Conservation (phyloP, 2,329 filamentous ascomycete genomes). For the Penicillium psychrosexuale region DNA sequence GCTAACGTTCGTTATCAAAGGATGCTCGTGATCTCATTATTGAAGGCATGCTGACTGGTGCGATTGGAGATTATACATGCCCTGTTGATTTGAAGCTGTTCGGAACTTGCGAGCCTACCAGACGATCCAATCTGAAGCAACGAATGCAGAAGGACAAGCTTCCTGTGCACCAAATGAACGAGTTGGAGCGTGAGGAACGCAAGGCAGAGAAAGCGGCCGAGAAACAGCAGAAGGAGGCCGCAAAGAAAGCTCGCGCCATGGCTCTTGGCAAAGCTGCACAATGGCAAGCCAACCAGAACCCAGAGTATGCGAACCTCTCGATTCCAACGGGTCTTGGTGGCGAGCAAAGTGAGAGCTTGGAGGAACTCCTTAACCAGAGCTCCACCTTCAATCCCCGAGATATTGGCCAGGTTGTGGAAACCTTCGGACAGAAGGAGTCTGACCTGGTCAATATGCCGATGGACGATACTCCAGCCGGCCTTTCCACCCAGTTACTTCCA, state of each 20-base stretch:
- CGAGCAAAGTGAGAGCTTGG: constrained; percentile 47
- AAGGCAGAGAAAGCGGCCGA: constrained; percentile 50
- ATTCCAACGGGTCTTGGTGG: constrained; percentile 26
- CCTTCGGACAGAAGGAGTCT: constrained; percentile 68
- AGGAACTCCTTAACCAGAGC: constrained; percentile 64
- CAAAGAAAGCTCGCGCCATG: constrained; percentile 30
- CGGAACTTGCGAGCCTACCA: constrained; percentile 58
- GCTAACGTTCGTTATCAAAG: constrained; percentile 21
- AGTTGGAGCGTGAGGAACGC: constrained; percentile 52
- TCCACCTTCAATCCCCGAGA: constrained; percentile 66
- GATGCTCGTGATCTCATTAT: constrained; percentile 60
- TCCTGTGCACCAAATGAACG: constrained; percentile 52
- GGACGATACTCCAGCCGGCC: constrained; percentile 63
- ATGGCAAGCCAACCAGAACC: constrained; percentile 24
- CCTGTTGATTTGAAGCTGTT: constrained; percentile 68
- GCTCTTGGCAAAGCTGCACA: constrained; percentile 25
- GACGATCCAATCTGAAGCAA: constrained; percentile 55
- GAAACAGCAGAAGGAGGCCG: constrained; percentile 45
- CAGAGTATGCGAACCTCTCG: constrained; percentile 38
- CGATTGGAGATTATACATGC: constrained; percentile 67
- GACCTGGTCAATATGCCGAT: constrained; percentile 68
- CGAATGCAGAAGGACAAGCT: constrained; percentile 65
- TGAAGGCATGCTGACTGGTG: constrained; percentile 67
- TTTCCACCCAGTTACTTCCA: constrained; percentile 68
- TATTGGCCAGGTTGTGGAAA: constrained; percentile 63